Evolutionary conservation across 2,329 filamentous ascomycete genomes (phyloP), one percentile per base, ranked within the genome.

Genomic region (Colletotrichum zoysiae): DNA sequence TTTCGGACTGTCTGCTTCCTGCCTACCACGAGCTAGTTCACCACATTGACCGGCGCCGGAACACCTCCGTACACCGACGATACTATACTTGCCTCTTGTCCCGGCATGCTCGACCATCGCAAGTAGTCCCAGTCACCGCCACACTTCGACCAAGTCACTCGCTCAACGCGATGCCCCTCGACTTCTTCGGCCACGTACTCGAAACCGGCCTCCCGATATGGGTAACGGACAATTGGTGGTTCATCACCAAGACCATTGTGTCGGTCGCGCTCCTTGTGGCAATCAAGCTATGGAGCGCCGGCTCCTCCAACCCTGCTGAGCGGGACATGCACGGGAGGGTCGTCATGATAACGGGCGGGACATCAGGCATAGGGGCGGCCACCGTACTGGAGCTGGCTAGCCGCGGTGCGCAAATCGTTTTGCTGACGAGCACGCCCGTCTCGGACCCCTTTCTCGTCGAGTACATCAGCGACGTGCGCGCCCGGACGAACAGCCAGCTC

Each of bases 281-380:
- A 40, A 77, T 87, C 59, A 98, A 98, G 85, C 86, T 86, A 78
- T 97, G 92, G 84, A 93, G 92, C 77, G 89, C 90, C 74, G 97
- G 96, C 75, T 88, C 91, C 16, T 84, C 82, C 76, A 98, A 96
- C 81, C 83, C 82, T 53, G 88, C 93, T 35, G 95, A 97, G 79
- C 89, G 94, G 71, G 87, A 92, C 67, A 95, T 99, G 91, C 95
- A 98, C 81, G 95, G 94, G 59, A 97, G 97, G 79, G 94, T 99
- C 60, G 88, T 98, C 56, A 91, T 99, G 86, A 89, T 99, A 64
- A 99, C 96, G 23, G 95, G 96, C 76, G 96, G 95, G 38, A 99
- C 96, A 64, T 95, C 95, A 57, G 96, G 96, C 18, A 93, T 99
- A 79, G 96, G 96, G 61, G 93, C 94, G 71, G 87, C 89, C 68